Conservation (phyloP, 768 basidiomycete species). For the Termitomyces sp. region DNA sequence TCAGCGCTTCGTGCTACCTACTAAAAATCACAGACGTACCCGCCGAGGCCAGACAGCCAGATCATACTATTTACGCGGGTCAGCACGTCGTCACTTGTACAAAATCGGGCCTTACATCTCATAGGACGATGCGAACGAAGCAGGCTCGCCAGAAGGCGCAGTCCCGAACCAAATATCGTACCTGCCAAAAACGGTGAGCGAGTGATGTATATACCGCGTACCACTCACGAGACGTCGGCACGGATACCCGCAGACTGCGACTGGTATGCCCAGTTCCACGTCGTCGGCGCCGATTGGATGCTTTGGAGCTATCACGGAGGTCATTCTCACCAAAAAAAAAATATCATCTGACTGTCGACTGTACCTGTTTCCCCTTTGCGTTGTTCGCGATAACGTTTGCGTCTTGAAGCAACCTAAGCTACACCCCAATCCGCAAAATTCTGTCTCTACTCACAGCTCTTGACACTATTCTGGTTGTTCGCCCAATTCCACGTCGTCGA, state of each 20-base stretch:
- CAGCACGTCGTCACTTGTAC: neutral
- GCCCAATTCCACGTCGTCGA: slow-evolving; percentile 50
- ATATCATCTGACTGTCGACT: too few species aligned
- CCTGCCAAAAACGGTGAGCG: slow-evolving; percentile 14
- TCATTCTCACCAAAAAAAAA: neutral
- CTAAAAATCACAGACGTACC: slow-evolving; percentile 25
- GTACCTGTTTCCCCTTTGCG: slow-evolving; percentile 44
- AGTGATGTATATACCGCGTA: neutral
- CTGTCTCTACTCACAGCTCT: slow-evolving; percentile 41
- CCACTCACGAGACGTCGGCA: slow-evolving; percentile 46
- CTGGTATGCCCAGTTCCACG: slow-evolving; percentile 48
- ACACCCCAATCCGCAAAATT: neutral
- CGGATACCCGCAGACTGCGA: slow-evolving; percentile 38
- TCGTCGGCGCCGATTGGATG: slow-evolving; percentile 40
- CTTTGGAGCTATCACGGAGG: slow-evolving; percentile 24
- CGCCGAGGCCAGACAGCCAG: slow-evolving; percentile 53
- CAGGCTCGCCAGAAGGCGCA: slow-evolving; percentile 37
- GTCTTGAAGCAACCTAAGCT: slow-evolving; percentile 25
- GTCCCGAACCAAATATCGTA: slow-evolving; percentile 54
- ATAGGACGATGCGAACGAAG: slow-evolving; percentile 40
- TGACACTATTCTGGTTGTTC: slow-evolving; percentile 44
- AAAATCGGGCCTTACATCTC: slow-evolving; percentile 38
- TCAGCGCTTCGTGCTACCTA: neutral
- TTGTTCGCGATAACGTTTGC: slow-evolving; percentile 43
- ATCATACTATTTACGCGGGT: slow-evolving; percentile 39